Base-by-base conservation (phyloP, 208 protist genomes). In the Wallacemonas sp. region DNA sequence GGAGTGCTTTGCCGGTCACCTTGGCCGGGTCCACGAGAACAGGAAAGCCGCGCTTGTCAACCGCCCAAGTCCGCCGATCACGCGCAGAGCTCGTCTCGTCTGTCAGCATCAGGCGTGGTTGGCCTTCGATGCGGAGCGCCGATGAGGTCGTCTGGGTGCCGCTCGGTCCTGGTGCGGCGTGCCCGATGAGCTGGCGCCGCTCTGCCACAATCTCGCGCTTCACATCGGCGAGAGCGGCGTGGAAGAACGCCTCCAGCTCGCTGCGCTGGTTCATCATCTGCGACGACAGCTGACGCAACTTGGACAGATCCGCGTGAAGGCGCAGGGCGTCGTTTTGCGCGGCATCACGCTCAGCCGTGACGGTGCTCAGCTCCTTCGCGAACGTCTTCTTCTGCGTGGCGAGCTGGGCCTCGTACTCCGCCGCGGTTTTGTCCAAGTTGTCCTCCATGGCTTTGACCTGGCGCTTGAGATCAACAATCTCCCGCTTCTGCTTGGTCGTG, bases 191-290 rank as follows among this genome's bases (percentile, higher is more conserved):
- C 38, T 70, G 62, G 0, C 76, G 80, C 1, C 84, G 78, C 70
- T 96, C 88, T 55, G 79, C 68, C 19, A 90, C 41, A 23, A 88
- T 67, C 26, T 85, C 70, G 21, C 46, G 33, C 5, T 85, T 82
- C n/a, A 97, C 92, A 41, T 96, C 78, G 1, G 57, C 61, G 19
- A 97, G 70, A 0, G 93, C 91, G 1, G 80, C 81, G 63, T 90
- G 69, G 73, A 97, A 97, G 60, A 96, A 97, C 21, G 61, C 38
- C 66, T 97, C 86, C 26, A 97, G 72, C 29, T 96, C 93, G 17
- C 73, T 78, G 23, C 90, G 89, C 57, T 88, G 76, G 6, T 68
- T 32, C n/a, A 96, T 46, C 33, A 97, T 62, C 47, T 79, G 48
- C n/a, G 48, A 14, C 27, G 90, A 78, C 2, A 83, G 58, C 14